Evolutionary conservation across 371 early-diverging fungal species (phyloP), one percentile per base, ranked within the genome.

Genomic region (Lichtheimia ramosa): DNA sequence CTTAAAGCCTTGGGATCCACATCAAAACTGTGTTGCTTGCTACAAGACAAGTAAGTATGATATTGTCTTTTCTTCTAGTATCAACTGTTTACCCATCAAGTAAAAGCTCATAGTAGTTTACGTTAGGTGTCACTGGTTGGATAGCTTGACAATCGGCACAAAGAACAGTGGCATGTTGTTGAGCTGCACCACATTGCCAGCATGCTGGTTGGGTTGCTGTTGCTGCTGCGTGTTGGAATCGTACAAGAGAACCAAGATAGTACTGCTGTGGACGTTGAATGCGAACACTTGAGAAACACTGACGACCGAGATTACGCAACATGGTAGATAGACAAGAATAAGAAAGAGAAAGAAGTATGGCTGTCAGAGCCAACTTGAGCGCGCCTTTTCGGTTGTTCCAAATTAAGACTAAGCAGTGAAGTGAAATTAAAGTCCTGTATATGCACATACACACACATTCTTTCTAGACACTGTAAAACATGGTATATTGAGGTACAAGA

Each of bases 41-140:
- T 84, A 59, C 5, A 10, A 39, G 14, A 18, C 28, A 21, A 51
- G 51, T 51, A 1, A 15, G 23, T 6, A 8, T 2, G 25, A 0
- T 14, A 2, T 25, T 23, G 12, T 20, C 5, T n/a, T 3, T 39
- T 25, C 15, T 12, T 2, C 23, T n/a, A 52, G 12, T 13, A 14
- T 24, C 5, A 16, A 1, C 20, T 3, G 7, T 16, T 56, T 42
- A 57, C 58, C 48, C 70, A 43, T 80, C 71, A 49, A 80, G 66
- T 40, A 92, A 71, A 28, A 86, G 71, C 54, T 89, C 87, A 64
- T 78, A 90, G 69, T 87, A 93, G 57, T 86, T 86, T 27, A 81
- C 62, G 13, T 82, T 82, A 6, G 78, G 53, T 1, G 82, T 77
- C 6, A 88, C 74, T 12, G 90, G 83, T 63, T 91, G 92, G 56